Evolutionary conservation across 345 rosid species (phyloP).

Genomic region (Cardiospermum halicacabum): DNA sequence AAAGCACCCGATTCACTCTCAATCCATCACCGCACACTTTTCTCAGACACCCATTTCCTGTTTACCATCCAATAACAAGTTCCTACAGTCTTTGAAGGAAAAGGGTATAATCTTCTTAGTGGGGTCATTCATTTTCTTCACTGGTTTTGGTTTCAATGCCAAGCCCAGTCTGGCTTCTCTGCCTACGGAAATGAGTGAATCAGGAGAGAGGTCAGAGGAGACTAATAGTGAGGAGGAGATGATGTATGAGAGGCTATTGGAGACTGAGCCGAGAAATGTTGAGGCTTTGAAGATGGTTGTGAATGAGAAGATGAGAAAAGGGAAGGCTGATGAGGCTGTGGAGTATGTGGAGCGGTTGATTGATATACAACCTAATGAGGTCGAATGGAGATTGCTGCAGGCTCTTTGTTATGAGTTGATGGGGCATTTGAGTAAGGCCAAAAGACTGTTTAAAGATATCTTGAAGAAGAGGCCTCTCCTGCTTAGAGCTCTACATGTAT

Average conservation of each 20-base stretch:
- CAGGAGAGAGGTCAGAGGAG: conserved; percentile 21
- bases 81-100: conserved; percentile 25
- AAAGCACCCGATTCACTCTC: conserved; percentile 17
- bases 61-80: conserved; percentile 20
- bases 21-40: conserved; percentile 15
- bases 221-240: conserved; percentile 37
- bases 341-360: conserved; percentile 58
- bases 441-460: conserved; percentile 57
- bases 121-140: conserved; percentile 56
- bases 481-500: conserved; percentile 87
- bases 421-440: conserved; percentile 66
- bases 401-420: conserved; percentile 79
- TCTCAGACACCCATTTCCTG: conserved; percentile 18
- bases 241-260: conserved; percentile 59
- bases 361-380: conserved; percentile 57
- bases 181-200: conserved; percentile 22
- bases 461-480: conserved; percentile 67
- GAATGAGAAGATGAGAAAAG: conserved; percentile 74
- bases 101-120: conserved; percentile 44
- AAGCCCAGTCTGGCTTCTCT: conserved; percentile 49
- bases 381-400: conserved; percentile 88
- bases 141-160: conserved; percentile 33
- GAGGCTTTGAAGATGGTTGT: conserved; percentile 70
- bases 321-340: conserved; percentile 58
- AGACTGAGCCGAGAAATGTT: conserved; percentile 61